These are phyloP conservation scores for Stachybotrys chartarum DNA, from an alignment of 2,329 filamentous ascomycete genomes.

Conservation along the genomic window DNA sequence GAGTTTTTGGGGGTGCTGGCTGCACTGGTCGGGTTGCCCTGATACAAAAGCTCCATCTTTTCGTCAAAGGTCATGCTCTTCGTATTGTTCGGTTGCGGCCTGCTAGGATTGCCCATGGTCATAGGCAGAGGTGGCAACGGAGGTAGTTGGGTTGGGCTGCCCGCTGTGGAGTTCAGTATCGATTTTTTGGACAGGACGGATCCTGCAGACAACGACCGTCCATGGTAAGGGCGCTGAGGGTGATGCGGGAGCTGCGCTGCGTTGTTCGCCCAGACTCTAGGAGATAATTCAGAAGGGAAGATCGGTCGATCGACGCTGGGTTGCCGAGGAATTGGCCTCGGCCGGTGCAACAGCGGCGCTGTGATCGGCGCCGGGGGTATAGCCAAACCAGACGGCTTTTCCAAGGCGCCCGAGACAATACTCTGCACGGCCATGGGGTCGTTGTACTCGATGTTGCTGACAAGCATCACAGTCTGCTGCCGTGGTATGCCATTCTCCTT, in stretches of 20 bases:
- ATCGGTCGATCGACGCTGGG: conserved; percentile 36
- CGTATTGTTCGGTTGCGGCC: conserved; percentile 43
- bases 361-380: not conserved
- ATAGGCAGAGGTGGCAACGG: conserved; percentile 42
- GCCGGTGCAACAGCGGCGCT: conserved; percentile 35
- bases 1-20: not conserved
- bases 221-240: conserved; percentile 29
- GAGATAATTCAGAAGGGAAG: conserved; percentile 37
- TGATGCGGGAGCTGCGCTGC: conserved; percentile 27
- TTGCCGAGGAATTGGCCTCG: conserved; percentile 48
- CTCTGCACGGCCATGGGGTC: conserved; percentile 40
- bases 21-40: conserved; percentile 17
- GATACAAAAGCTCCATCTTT: conserved; percentile 47
- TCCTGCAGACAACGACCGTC: conserved; percentile 41
- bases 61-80: conserved; percentile 53
- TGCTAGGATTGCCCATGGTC: conserved; percentile 26
- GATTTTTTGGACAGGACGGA: conserved; percentile 38
- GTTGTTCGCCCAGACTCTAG: conserved; percentile 2
- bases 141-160: conserved; percentile 42
- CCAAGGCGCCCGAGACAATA: conserved; percentile 36
- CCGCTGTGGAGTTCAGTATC: conserved; percentile 33
- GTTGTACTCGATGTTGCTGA: conserved; percentile 50
- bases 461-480: conserved; percentile 45
- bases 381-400: not conserved
- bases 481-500: conserved; percentile 18